Conservation (phyloP, 192 early-diverging fungal genomes). For the Polychytrium aggregatum region DNA sequence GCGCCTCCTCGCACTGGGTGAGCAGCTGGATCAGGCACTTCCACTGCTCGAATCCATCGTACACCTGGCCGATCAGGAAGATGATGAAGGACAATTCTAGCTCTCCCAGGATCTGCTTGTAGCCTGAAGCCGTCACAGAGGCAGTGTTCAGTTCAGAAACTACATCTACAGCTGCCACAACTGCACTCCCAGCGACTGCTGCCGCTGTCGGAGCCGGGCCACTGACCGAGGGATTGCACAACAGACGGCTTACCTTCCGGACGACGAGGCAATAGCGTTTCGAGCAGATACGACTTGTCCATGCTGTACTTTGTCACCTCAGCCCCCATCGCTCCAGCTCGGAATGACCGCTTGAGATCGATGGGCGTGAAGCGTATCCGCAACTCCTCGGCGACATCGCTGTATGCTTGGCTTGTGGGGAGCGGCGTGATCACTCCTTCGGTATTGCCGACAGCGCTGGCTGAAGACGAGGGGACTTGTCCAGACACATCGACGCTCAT, state of each 20-base stretch:
- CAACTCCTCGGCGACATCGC: slow-evolving; percentile 3
- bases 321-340: slow-evolving; percentile 48
- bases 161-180: no score
- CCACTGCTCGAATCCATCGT: slow-evolving; percentile 80
- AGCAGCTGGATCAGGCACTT: slow-evolving; percentile 64
- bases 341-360: slow-evolving; percentile 75
- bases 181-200: no score
- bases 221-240: no score
- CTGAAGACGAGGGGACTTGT: no score
- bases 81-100: slow-evolving; percentile 72
- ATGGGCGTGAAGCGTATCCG: slow-evolving; percentile 53
- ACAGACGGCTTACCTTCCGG: no score
- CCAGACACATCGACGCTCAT: not conserved
- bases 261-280: no score
- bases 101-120: slow-evolving; percentile 57
- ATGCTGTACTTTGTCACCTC: slow-evolving; percentile 66
- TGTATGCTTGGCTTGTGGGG: no score
- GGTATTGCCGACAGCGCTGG: no score
- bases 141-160: no score
- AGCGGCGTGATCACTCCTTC: no score
- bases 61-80: slow-evolving; percentile 69
- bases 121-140: slow-evolving; percentile 28
- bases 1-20: slow-evolving; percentile 48
- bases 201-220: no score
- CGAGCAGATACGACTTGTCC: slow-evolving; percentile 85